Evolutionary conservation across 1,284 basidiomycete genomes (phyloP).

Genomic region (Sphagnurus paluster): DNA sequence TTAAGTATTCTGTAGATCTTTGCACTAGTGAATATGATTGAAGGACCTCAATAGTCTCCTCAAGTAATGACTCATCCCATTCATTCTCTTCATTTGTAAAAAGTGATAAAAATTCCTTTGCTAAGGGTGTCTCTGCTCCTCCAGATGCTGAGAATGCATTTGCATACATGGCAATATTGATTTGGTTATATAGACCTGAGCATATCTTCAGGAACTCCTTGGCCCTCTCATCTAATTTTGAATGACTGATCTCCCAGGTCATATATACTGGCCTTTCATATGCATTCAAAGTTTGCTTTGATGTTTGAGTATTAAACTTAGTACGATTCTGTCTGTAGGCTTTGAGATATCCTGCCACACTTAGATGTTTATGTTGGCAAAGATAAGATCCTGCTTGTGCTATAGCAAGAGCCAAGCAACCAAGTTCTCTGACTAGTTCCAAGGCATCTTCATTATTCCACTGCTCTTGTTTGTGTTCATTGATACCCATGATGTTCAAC

Average conservation of each 20-base stretch:
- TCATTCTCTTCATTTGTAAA: background rate
- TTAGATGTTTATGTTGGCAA: no score
- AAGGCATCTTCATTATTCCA: background rate
- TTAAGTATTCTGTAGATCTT: no score
- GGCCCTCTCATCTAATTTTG: background rate
- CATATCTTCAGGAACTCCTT: background rate
- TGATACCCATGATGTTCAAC: background rate
- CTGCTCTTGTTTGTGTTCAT: no score
- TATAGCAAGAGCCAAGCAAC: constrained; percentile 6
- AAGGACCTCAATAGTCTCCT: background rate
- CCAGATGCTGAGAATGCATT: background rate
- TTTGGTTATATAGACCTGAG: background rate
- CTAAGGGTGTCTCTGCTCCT: background rate
- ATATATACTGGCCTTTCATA: constrained; percentile 3
- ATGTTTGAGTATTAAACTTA: background rate
- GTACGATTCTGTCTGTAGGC: background rate
- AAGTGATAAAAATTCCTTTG: background rate
- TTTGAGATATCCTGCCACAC: constrained; percentile 3
- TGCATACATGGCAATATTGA: background rate
- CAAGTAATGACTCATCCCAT: background rate
- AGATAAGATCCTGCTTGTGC: constrained; percentile 12
- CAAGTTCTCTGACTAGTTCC: constrained; percentile 4
- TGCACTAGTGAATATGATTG: background rate
- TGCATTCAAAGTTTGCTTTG: background rate
- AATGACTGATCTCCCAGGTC: constrained; percentile 6